phyloP scores from a whole-genome alignment of 192 early-diverging fungal species.

The Mortierella claussenii region DNA sequence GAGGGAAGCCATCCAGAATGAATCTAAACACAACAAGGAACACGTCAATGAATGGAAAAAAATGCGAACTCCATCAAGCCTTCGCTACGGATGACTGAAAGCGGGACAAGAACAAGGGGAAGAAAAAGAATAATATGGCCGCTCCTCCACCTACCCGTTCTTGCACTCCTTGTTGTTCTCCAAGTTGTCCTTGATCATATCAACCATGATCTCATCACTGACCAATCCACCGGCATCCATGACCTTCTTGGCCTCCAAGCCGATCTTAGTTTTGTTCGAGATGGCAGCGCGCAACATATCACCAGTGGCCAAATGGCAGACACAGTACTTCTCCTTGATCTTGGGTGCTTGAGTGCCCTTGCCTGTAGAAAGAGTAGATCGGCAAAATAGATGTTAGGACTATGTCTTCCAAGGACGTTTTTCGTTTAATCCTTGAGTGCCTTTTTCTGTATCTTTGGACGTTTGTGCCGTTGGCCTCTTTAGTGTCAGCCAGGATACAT shows the following conservation, averaged over 20 bases:
- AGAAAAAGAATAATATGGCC: too few species aligned
- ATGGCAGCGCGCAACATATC: constrained; percentile 99
- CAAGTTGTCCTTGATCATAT: constrained; percentile 96
- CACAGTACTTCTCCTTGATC: constrained; percentile 96
- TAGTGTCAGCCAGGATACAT: not conserved
- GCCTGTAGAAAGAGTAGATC: constrained; percentile 54
- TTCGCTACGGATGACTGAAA: too few species aligned
- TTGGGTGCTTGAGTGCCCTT: constrained; percentile 96
- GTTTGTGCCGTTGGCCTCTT: not conserved
- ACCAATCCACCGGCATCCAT: constrained; percentile 99
- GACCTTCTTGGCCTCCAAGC: constrained; percentile 97
- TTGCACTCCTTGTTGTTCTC: constrained; percentile 94
- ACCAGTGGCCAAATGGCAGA: constrained; percentile 98
- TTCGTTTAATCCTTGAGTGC: too few species aligned
- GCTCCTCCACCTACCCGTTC: constrained; percentile 74
- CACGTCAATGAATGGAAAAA: not conserved
- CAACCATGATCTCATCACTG: constrained; percentile 98
- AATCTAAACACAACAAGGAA: constrained; percentile 62
- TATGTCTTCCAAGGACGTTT: too few species aligned
- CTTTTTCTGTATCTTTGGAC: not conserved
- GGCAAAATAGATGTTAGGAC: too few species aligned
- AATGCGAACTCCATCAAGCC: too few species aligned
- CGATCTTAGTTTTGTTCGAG: constrained; percentile 88
- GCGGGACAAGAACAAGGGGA: not conserved
- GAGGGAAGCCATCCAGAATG: constrained; percentile 99